These are phyloP conservation scores for Fomitopsis betulina DNA, from an alignment of 1,284 basidiomycete genomes.

Conservation along the genomic window DNA sequence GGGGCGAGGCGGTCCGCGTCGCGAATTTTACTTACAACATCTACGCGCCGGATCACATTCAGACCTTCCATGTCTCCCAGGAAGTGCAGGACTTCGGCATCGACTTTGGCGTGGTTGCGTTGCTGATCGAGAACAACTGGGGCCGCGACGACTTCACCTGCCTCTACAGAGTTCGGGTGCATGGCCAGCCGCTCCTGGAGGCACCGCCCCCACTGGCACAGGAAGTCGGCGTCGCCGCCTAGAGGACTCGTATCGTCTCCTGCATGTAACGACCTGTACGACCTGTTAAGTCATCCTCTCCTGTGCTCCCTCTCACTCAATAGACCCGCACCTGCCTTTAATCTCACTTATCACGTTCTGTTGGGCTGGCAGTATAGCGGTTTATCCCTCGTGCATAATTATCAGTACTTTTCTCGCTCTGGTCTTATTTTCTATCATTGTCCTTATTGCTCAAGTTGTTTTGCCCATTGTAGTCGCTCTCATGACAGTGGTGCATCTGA, in stretches of 20 bases:
- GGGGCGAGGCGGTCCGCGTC: slow-evolving; percentile 65
- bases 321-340: slow-evolving; percentile 1
- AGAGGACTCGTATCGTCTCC: not conserved
- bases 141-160: slow-evolving; percentile 83
- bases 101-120: slow-evolving; percentile 78
- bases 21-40: slow-evolving; percentile 82
- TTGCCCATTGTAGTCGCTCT: not conserved
- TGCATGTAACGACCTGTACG: not conserved
- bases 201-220: slow-evolving; percentile 25
- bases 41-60: slow-evolving; percentile 61
- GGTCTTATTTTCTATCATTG: not conserved
- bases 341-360: slow-evolving; percentile 7
- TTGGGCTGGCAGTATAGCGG: slow-evolving; percentile 5
- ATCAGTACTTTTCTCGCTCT: not conserved
- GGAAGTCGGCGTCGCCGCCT: slow-evolving; percentile 9
- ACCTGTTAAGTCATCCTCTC: not conserved
- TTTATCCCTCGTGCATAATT: not conserved
- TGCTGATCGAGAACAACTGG: slow-evolving; percentile 83
- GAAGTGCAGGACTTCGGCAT: slow-evolving; percentile 67
- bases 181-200: slow-evolving; percentile 41
- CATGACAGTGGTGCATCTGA: slow-evolving; percentile 1
- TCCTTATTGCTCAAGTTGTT: not conserved
- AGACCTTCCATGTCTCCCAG: slow-evolving; percentile 79
- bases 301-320: not conserved
- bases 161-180: slow-evolving; percentile 83